Evolutionary conservation across 768 basidiomycete species (phyloP).

Genomic region (Lentinus brumalis): DNA sequence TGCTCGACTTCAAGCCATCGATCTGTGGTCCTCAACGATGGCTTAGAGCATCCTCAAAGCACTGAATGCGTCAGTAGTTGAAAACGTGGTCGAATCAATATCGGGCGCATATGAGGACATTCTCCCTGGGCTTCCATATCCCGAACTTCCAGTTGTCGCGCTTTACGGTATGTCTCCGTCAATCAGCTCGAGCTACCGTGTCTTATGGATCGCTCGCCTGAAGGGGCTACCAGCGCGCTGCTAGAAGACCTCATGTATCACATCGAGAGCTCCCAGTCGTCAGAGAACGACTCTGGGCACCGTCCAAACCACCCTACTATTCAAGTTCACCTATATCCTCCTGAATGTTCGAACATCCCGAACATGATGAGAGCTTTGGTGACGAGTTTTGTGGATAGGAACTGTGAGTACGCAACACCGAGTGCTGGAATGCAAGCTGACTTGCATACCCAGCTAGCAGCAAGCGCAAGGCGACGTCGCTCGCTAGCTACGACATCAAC

Average conservation of each 20-base stretch:
- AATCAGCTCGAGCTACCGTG: not conserved
- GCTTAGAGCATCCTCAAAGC: constrained; percentile 46
- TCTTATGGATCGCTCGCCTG: constrained; percentile 31
- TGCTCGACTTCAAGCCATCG: not conserved
- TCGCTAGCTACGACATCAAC: constrained; percentile 64
- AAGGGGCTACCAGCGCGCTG: constrained; percentile 14
- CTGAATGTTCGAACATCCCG: constrained; percentile 55
- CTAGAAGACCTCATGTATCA: constrained; percentile 2
- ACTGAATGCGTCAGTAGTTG: constrained; percentile 52
- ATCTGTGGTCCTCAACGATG: not conserved
- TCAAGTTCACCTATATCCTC: constrained; percentile 55
- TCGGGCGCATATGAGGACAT: constrained; percentile 44
- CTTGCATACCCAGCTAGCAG: not conserved
- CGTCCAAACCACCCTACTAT: constrained; percentile 17
- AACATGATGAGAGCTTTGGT: constrained; percentile 59
- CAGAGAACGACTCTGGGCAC: not conserved
- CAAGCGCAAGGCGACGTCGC: constrained; percentile 49
- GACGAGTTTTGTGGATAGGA: constrained; percentile 49
- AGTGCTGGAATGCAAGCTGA: not conserved
- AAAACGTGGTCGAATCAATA: constrained; percentile 46
- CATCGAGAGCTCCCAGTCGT: not conserved
- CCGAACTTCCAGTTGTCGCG: constrained; percentile 61
- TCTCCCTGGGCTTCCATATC: constrained; percentile 57
- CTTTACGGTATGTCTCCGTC: constrained; percentile 48
- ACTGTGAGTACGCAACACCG: constrained; percentile 27